These are phyloP conservation scores for Fomitopsis betulina DNA, from an alignment of 1,284 basidiomycete genomes.

Conservation along the genomic window DNA sequence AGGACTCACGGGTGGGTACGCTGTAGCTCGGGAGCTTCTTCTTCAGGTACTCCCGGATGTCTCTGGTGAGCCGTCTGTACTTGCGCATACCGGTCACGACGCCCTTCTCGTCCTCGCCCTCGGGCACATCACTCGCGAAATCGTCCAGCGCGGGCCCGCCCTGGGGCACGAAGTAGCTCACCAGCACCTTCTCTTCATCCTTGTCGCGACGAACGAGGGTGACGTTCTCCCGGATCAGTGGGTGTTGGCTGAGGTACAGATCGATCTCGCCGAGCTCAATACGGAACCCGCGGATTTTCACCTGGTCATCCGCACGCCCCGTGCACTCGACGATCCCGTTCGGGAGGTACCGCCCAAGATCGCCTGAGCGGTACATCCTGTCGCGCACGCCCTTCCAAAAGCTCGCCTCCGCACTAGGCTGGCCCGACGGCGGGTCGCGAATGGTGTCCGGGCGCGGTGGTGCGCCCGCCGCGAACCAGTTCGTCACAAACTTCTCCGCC, in stretches of 20 bases:
- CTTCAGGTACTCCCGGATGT: conserved; percentile 94
- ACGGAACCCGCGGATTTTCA: conserved; percentile 99
- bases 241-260: conserved; percentile 92
- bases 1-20: conserved; percentile 72
- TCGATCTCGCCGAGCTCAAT: conserved; percentile 99
- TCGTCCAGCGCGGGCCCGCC: conserved; percentile 67
- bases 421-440: conserved; percentile 47
- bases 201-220: conserved; percentile 97
- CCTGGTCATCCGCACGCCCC: conserved; percentile 96
- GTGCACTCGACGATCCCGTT: conserved; percentile 96
- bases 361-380: conserved; percentile 97
- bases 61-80: conserved; percentile 88
- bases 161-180: conserved; percentile 97
- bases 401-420: conserved; percentile 64
- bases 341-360: conserved; percentile 92
- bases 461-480: conserved; percentile 77
- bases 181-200: conserved; percentile 98
- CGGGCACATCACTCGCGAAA: conserved; percentile 69
- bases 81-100: conserved; percentile 72
- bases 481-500: conserved; percentile 86
- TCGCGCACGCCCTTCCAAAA: conserved; percentile 98
- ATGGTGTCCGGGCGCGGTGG: conserved; percentile 63
- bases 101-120: conserved; percentile 55
- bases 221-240: conserved; percentile 93
- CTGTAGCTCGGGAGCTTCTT: conserved; percentile 96